Percentiles rank a stretch among this genome's conserved stretches.
These are phyloP conservation scores for Crassisporium funariophilum DNA, from an alignment of 768 basidiomycete species.

Conservation along the genomic window DNA sequence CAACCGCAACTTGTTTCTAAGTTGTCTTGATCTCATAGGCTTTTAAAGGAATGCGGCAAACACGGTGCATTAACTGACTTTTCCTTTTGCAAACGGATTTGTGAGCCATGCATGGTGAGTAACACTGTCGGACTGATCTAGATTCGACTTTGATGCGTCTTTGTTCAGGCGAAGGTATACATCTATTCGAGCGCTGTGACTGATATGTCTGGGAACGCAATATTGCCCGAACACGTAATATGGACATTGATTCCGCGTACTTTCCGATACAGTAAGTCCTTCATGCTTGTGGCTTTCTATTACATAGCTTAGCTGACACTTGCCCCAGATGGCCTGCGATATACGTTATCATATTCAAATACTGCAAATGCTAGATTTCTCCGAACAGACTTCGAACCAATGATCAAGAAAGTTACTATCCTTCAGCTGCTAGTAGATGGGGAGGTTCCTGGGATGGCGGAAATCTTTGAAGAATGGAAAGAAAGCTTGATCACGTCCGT, in stretches of 20 bases:
- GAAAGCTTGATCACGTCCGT: not conserved
- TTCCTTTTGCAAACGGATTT: constrained; percentile 21
- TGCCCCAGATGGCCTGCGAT: constrained; percentile 19
- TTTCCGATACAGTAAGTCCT: constrained; percentile 21
- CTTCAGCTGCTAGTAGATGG: constrained; percentile 16
- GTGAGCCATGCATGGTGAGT: constrained; percentile 23
- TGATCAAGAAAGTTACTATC: constrained; percentile 22
- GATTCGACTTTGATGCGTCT: no score
- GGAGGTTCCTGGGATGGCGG: constrained; percentile 14
- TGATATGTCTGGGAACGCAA: constrained; percentile 2
- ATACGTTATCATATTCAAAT: constrained; percentile 15
- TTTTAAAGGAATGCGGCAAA: constrained; percentile 19
- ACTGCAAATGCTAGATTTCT: constrained; percentile 17
- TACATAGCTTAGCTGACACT: not conserved
- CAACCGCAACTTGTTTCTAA: not conserved
- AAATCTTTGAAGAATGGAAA: constrained; percentile 19
- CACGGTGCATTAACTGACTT: constrained; percentile 25
- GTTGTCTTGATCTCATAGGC: not conserved
- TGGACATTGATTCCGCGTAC: constrained; percentile 19
- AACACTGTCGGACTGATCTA: no score
- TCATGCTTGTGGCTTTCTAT: not conserved
- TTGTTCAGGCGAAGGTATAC: constrained; percentile 12
- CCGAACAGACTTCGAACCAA: constrained; percentile 16
- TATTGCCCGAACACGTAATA: constrained; percentile 11
- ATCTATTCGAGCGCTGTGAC: constrained; percentile 4